Percentiles rank a stretch among this genome's conserved stretches.
Evolutionary conservation across 371 early-diverging fungal genomes (phyloP).

Genomic region (Blastocladiella emersonii): DNA sequence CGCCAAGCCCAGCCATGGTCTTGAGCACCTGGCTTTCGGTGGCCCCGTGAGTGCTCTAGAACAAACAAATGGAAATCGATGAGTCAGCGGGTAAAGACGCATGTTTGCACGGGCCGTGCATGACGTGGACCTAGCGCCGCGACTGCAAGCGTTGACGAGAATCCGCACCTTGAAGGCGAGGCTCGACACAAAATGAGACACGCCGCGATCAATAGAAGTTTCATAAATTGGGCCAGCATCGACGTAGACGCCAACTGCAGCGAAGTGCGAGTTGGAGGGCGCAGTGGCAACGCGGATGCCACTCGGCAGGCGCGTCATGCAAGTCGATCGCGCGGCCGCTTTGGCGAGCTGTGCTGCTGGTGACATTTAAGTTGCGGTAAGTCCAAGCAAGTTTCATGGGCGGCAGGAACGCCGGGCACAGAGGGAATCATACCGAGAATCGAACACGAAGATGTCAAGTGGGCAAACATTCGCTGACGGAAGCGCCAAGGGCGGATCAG

Average conservation of each 20-base stretch:
- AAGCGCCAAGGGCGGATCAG: too few relatives aligned
- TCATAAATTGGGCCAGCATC: conserved; percentile 84
- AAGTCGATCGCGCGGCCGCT: too few relatives aligned
- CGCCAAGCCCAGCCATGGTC: conserved; percentile 71
- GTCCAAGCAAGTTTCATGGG: too few relatives aligned
- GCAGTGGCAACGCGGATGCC: conserved; percentile 68
- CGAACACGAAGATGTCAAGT: too few relatives aligned
- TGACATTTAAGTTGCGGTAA: too few relatives aligned
- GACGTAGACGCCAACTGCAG: conserved; percentile 73
- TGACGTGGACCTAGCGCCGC: neutral
- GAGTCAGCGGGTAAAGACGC: too few relatives aligned
- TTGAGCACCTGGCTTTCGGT: conserved; percentile 51
- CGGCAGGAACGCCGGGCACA: too few relatives aligned
- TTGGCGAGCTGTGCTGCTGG: too few relatives aligned
- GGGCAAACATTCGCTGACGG: too few relatives aligned
- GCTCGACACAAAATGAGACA: conserved; percentile 72
- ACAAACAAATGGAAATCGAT: neutral
- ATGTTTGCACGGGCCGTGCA: too few relatives aligned
- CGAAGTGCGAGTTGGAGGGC: conserved; percentile 42
- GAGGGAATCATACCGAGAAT: too few relatives aligned
- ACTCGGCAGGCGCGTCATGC: conserved; percentile 69
- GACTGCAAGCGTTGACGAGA: too few relatives aligned
- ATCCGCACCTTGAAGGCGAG: conserved; percentile 87
- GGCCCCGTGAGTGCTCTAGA: conserved; percentile 29
- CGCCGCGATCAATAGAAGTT: conserved; percentile 50